Evolutionary conservation across 1,284 basidiomycete species (phyloP).

Genomic region (Ustilago sp.): DNA sequence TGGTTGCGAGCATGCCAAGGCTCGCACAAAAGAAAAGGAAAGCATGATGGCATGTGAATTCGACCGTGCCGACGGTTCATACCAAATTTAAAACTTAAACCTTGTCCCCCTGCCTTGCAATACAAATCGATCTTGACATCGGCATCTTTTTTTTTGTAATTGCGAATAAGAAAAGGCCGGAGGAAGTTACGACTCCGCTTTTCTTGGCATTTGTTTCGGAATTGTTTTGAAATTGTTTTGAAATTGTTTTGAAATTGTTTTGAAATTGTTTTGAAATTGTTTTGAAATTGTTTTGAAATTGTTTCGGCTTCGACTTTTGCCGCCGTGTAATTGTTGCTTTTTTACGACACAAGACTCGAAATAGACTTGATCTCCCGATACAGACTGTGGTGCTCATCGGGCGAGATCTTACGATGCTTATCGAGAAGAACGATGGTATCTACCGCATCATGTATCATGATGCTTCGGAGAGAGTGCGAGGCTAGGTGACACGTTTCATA

Average conservation of each 20-base stretch:
- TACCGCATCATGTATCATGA: neutral
- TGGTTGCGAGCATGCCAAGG: neutral
- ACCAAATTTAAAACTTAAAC: neutral
- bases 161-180: neutral
- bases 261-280: no score
- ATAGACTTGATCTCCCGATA: neutral
- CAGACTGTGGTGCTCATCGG: neutral
- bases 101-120: neutral
- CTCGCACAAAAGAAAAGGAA: neutral
- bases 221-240: neutral
- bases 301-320: neutral
- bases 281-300: neutral
- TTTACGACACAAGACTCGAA: neutral
- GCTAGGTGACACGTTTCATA: constrained; percentile 28
- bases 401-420: neutral
- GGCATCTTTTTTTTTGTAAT: neutral
- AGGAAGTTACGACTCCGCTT: constrained; percentile 2
- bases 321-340: neutral
- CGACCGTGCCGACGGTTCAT: constrained; percentile 3
- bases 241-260: no score
- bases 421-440: neutral
- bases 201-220: constrained; percentile 12
- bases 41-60: constrained; percentile 1
- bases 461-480: neutral
- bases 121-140: neutral